phyloP scores from a whole-genome alignment of 768 basidiomycete species.

The Amanita rubescens region DNA sequence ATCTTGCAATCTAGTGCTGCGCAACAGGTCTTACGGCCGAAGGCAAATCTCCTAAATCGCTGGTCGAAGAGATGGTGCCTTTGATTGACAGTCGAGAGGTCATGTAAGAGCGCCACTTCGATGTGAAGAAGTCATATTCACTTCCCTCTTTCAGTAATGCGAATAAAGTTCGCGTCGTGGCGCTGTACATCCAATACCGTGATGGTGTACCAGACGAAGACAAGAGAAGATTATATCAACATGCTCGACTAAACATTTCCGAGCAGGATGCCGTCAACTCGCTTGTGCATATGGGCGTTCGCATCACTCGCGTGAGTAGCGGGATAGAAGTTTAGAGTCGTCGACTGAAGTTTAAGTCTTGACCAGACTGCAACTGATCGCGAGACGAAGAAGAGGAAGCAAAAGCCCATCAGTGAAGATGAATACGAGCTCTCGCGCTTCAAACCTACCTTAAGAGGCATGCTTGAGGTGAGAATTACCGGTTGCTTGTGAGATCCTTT shows the following conservation, averaged over 20 bases:
- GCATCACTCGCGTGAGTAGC: slow-evolving; percentile 68
- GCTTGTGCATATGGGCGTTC: slow-evolving; percentile 71
- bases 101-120: slow-evolving; percentile 40
- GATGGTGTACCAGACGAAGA: slow-evolving; percentile 99
- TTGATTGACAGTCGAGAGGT: slow-evolving; percentile 83
- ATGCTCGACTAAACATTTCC: slow-evolving; percentile 77
- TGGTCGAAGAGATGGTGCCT: slow-evolving; percentile 99
- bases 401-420: slow-evolving; percentile 69
- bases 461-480: slow-evolving; percentile 62
- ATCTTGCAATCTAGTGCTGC: slow-evolving; percentile 54
- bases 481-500: neutral
- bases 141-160: slow-evolving; percentile 44
- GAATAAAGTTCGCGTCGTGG: slow-evolving; percentile 95
- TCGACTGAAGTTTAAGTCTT: neutral
- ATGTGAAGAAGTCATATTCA: neutral
- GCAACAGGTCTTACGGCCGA: slow-evolving; percentile 89
- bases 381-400: slow-evolving; percentile 78
- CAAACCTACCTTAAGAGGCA: slow-evolving; percentile 72
- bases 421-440: slow-evolving; percentile 96
- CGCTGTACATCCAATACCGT: slow-evolving; percentile 88
- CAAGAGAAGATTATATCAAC: slow-evolving; percentile 88
- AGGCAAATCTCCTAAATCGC: slow-evolving; percentile 87
- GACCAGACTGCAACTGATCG: slow-evolving; percentile 64
- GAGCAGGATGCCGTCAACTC: slow-evolving; percentile 95
- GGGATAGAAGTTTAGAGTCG: neutral